Evolutionary conservation across 371 early-diverging fungal species (phyloP), one percentile per base, ranked within the genome.

Genomic region (Lichtheimia ornata): DNA sequence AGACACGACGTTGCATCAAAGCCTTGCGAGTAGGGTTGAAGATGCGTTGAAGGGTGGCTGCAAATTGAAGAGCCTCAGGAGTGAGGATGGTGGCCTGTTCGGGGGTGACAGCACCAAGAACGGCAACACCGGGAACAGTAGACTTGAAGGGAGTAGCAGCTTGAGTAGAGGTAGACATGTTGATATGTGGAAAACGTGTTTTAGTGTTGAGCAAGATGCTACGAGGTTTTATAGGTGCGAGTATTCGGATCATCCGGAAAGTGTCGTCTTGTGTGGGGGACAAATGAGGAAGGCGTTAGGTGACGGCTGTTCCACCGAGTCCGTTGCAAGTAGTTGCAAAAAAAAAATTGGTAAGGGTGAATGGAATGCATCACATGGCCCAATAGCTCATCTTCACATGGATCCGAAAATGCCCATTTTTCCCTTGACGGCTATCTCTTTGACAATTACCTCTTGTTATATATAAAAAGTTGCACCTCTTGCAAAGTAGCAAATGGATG

Each of bases 1-100:
- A 74, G 62, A 82, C 82, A 61, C 97, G 90, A 35, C 76, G 79
- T 56, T 84, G 82, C 58, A 97, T 75, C 52, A 96, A 84, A 41
- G 80, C 67, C 83, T 90, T 89, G 72, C 97, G 92, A 45, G 89
- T 90, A 27, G 81, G 67, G 75, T 97, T 94, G 86, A 95, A 96
- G 64, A 87, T 70, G 55, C 95, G 88, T 71, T 96, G 93, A 53
- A 96, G 85, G 53, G 82, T 86, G 53, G 94, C 94, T 42, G 94
- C 72, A 70, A 96, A 96, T 53, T 80, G 69, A 42, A 94, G 83
- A 7, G 95, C 94, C 66, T 86, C 88, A 25, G 87, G 86, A 14
- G 91, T 80, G 58, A 96, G 88, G 65, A 95, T 89, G 64, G 85
- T 75, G 49, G 84, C 82, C 54, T 90, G 84, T 12, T 71, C 64